These are phyloP conservation scores for Seiridium cupressi DNA, from an alignment of 2,329 filamentous ascomycete genomes.

Conservation along the genomic window DNA sequence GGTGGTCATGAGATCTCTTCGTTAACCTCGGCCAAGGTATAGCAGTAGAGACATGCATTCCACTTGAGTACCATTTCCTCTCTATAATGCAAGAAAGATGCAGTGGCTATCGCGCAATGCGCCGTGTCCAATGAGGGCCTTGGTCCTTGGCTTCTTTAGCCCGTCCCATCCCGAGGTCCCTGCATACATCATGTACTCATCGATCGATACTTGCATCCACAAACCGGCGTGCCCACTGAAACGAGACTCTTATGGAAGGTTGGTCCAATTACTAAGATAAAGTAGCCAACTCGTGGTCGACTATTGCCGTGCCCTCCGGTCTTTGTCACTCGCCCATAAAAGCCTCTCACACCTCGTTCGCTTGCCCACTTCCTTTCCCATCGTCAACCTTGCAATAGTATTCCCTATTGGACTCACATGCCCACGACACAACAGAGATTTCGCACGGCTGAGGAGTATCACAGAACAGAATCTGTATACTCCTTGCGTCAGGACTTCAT, in stretches of 20 bases:
- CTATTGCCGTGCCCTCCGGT: not conserved
- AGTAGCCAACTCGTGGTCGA: not conserved
- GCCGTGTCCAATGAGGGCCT: not conserved
- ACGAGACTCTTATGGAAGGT: not conserved
- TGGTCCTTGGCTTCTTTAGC: not conserved
- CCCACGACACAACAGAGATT: slow-evolving; percentile 26
- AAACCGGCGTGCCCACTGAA: not conserved
- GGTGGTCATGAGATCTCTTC: not conserved
- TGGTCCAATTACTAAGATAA: slow-evolving; percentile 2
- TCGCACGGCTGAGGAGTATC: slow-evolving; percentile 64
- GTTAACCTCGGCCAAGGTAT: not conserved
- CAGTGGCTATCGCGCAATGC: not conserved
- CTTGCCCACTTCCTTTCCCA: not conserved
- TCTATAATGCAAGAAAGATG: not conserved
- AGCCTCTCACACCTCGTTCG: slow-evolving; percentile 1
- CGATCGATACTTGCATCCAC: not conserved
- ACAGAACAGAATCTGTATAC: slow-evolving; percentile 57
- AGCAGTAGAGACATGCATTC: not conserved
- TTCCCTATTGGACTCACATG: slow-evolving; percentile 29
- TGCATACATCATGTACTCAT: not conserved
- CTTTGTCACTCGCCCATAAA: not conserved
- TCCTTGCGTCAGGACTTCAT: slow-evolving; percentile 60
- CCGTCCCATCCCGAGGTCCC: slow-evolving; percentile 3
- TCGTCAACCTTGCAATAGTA: slow-evolving; percentile 1
- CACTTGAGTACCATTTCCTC: too few species aligned